Conservation (phyloP, 2,329 filamentous ascomycete species). For the Xylariaceae sp. region DNA sequence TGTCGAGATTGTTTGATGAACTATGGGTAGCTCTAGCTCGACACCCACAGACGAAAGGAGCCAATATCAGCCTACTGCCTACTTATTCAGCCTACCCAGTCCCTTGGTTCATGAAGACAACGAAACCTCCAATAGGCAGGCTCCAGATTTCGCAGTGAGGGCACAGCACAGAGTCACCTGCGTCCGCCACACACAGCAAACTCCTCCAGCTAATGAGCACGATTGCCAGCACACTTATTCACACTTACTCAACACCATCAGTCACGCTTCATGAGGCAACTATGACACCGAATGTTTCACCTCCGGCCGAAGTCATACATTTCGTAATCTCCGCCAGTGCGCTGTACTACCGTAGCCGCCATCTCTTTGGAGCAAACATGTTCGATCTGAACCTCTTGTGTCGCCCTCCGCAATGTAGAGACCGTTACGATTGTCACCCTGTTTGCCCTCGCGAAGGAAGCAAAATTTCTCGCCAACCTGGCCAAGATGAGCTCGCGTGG, state of each 20-base stretch:
- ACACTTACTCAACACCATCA: not conserved
- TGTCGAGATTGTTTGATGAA: too few relatives aligned
- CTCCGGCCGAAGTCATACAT: conserved; percentile 18
- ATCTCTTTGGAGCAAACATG: conserved; percentile 17
- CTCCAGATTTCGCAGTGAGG: too few relatives aligned
- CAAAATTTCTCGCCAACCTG: not conserved
- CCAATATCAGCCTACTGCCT: too few relatives aligned
- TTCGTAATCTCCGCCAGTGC: conserved; percentile 18
- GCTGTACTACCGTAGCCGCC: conserved; percentile 15
- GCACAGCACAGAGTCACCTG: too few relatives aligned
- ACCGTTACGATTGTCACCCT: not conserved
- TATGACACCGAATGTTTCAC: conserved; percentile 15
- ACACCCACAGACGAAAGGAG: too few relatives aligned
- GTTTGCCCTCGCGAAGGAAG: not conserved
- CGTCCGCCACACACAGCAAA: not conserved
- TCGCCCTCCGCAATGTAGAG: not conserved
- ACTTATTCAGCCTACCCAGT: too few relatives aligned
- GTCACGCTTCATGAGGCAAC: not conserved
- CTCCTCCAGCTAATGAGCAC: not conserved
- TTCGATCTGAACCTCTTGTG: not conserved
- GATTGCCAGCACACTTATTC: not conserved
- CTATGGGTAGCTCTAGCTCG: too few relatives aligned
- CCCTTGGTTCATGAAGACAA: too few relatives aligned
- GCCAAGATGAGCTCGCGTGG: not conserved
- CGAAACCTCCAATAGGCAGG: too few relatives aligned